Conservation (phyloP, 495 filamentous ascomycete genomes). For the Penicillium argentinense region DNA sequence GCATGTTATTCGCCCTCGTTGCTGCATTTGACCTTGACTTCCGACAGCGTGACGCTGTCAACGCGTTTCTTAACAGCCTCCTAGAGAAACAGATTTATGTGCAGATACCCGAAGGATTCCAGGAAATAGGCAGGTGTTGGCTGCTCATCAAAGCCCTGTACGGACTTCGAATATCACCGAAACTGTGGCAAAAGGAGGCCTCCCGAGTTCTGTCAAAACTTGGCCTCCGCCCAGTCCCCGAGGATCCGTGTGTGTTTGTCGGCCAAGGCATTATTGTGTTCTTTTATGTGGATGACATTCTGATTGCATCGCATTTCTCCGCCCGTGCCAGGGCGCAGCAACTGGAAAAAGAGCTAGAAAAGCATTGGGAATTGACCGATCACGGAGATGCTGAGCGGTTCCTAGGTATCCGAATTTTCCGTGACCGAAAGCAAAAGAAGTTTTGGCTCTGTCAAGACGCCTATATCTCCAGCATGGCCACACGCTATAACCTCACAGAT, state of each 20-base stretch:
- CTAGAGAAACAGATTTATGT: slow-evolving; percentile 4
- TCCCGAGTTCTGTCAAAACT: slow-evolving; percentile 14
- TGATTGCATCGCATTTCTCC: slow-evolving; percentile 4
- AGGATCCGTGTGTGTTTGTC: slow-evolving; percentile 20
- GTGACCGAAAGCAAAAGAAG: slow-evolving; percentile 11
- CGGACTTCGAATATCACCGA: slow-evolving; percentile 21
- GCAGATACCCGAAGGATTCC: slow-evolving; percentile 3
- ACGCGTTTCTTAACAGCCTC: slow-evolving; percentile 11
- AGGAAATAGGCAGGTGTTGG: neutral
- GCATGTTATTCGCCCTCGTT: slow-evolving; percentile 9
- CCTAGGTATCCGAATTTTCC: slow-evolving; percentile 18
- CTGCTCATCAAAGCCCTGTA: slow-evolving; percentile 18
- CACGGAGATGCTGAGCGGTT: slow-evolving; percentile 14
- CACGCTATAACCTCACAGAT: slow-evolving; percentile 12
- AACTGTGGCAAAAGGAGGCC: slow-evolving; percentile 23
- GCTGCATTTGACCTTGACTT: slow-evolving; percentile 12
- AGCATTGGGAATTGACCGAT: slow-evolving; percentile 8
- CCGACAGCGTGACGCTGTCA: slow-evolving; percentile 4
- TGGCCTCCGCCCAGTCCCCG: slow-evolving; percentile 13
- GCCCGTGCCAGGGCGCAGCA: neutral
- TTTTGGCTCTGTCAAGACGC: slow-evolving; percentile 18
- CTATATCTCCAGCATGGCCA: slow-evolving; percentile 19
- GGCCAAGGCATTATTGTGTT: slow-evolving; percentile 18
- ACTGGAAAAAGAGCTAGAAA: slow-evolving; percentile 5
- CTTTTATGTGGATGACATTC: too few relatives aligned